A percentile compares a stretch with the other conserved stretches of the same genome.
phyloP scores from a whole-genome alignment of 2,329 filamentous ascomycete species.

The Sphaerulina populicola region DNA sequence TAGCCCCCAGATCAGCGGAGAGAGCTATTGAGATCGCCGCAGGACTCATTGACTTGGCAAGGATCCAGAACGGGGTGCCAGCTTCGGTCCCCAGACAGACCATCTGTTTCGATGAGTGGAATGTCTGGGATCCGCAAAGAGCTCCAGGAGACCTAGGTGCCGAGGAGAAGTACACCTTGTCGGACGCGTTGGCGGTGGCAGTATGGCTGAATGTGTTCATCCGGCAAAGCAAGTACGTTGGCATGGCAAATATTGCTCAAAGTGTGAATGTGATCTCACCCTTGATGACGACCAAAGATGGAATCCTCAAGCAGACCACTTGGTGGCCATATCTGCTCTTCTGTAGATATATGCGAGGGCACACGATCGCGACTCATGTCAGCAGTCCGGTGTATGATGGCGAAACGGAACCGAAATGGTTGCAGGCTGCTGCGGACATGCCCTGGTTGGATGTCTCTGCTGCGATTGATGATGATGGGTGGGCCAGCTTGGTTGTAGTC shows the following conservation, averaged over 20 bases:
- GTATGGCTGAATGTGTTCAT: constrained; percentile 71
- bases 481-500: constrained; percentile 60
- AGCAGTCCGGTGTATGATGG: constrained; percentile 57
- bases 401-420: constrained; percentile 57
- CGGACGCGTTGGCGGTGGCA: constrained; percentile 65
- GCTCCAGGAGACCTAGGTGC: constrained; percentile 64
- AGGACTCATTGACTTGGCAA: constrained; percentile 62
- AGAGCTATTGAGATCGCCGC: constrained; percentile 64
- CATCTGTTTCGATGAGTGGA: constrained; percentile 82
- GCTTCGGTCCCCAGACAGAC: constrained; percentile 53
- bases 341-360: constrained; percentile 64
- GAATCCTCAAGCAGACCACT: constrained; percentile 61
- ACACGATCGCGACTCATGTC: constrained; percentile 59
- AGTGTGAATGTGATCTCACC: constrained; percentile 70
- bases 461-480: constrained; percentile 50
- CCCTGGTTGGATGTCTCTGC: constrained; percentile 64
- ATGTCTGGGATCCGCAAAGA: constrained; percentile 67
- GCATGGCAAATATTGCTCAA: constrained; percentile 73
- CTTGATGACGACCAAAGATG: constrained; percentile 59
- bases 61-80: constrained; percentile 58
- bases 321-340: constrained; percentile 69
- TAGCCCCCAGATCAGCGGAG: constrained; percentile 61
- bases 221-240: constrained; percentile 60
- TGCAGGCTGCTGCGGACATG: constrained; percentile 56
- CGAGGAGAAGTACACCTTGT: constrained; percentile 66